phyloP scores from a whole-genome alignment of 192 early-diverging fungal species.

The Linnemannia schmuckeri region DNA sequence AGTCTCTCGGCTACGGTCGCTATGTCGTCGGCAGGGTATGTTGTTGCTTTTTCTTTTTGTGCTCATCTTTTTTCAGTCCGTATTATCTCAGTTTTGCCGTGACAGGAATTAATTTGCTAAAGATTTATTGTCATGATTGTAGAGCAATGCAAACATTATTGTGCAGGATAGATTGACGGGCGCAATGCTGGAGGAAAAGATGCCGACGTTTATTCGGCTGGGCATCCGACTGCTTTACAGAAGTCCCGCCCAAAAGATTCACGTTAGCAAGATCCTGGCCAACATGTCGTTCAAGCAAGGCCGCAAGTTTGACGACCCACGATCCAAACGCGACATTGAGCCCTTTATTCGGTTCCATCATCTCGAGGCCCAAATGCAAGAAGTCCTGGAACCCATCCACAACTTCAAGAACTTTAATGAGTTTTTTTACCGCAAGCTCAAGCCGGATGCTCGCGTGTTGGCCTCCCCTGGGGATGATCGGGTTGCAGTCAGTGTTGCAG shows the following conservation, averaged over 20 bases:
- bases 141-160: slow-evolving; percentile 82
- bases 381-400: slow-evolving; percentile 77
- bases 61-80: background rate
- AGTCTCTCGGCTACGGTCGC: slow-evolving; percentile 73
- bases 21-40: slow-evolving; percentile 66
- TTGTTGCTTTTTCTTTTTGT: background rate
- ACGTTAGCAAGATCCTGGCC: slow-evolving; percentile 61
- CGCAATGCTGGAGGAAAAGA: slow-evolving; percentile 80
- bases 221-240: slow-evolving; percentile 87
- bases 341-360: slow-evolving; percentile 82
- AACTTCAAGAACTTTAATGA: slow-evolving; percentile 85
- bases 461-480: slow-evolving; percentile 59
- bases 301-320: slow-evolving; percentile 74
- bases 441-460: slow-evolving; percentile 68
- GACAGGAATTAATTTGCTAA: background rate
- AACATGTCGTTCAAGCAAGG: slow-evolving; percentile 78
- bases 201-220: slow-evolving; percentile 80
- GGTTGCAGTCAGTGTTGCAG: slow-evolving; percentile 80
- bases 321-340: slow-evolving; percentile 72
- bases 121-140: background rate
- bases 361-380: slow-evolving; percentile 66
- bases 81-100: too few relatives aligned
- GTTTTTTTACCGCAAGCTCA: slow-evolving; percentile 88
- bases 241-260: slow-evolving; percentile 61
- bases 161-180: slow-evolving; percentile 79